Evolutionary conservation across 345 rosid species (phyloP), one percentile per base, ranked within the genome.

Genomic region (Moringa oleifera): DNA sequence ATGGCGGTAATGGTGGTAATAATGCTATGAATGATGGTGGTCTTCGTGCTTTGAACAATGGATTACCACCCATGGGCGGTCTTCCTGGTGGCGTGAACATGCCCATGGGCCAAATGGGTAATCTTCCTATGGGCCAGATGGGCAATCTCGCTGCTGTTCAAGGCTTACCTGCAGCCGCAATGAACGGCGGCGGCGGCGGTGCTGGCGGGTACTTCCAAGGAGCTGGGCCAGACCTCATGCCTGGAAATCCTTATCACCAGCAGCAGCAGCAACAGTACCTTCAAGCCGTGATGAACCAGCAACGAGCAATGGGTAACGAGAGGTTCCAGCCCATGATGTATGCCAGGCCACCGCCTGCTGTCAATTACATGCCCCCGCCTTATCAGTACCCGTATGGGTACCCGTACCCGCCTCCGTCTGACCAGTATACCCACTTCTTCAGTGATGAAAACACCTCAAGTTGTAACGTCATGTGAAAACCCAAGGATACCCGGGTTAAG

Each of bases 291-390:
- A 90, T 93, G 97, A 86, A 88, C 76, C 98, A 93, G 65, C 97
- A 89, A 62, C 79, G 93, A 21, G 87, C 90, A 0, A 79, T 81
- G 81, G 98, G 91, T 0, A 85, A 83, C 20, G 95, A 89, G 53
- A 76, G 98, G 77, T 89, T 84, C 79, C 96, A 89, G 68, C 98
- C 82, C n/a, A 71, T 92, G 88, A 89, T 89, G 93, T 90, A 89
- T 23, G 95, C 96, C 2, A 79, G 88, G 75, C 97, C 85, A 23
- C 97, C 93, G 0, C 80, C 97, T 1, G 95, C 95, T 4, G 85
- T 83, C 37, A 92, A 89, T 73, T 89, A 85, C 79, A 63, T 87
- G 85, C 96, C 95, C n/a, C n/a, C n/a, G 5, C 83, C 90, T 0
- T 72, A 79, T 55, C 95, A 82, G 0, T 68, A 73, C 28, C 87